Evolutionary conservation across 352 stramenopile species (phyloP), one percentile per base, ranked within the genome.

Genomic region (Pythium sp.): DNA sequence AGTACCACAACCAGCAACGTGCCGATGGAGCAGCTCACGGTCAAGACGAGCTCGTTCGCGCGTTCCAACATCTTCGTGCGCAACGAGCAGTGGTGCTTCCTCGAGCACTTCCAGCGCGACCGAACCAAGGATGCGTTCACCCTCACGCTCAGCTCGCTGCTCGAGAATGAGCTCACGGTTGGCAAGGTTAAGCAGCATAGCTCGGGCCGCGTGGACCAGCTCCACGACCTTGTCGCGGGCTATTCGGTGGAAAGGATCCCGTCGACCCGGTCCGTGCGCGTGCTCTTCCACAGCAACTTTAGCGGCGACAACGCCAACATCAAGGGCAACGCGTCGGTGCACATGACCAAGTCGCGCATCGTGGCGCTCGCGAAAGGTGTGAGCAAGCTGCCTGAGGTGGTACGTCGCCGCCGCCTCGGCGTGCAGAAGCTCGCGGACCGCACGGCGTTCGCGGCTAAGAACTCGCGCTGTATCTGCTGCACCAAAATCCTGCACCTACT

Each of bases 401-500:
- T 93, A 15, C 80, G 80, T 1, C 74, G 85, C 20, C 81, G 80
- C 0, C 81, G 85, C 7, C 79, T 93, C 34, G 82, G 81, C 22
- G 72, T 76, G 5, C 84, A 91, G 64, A 73, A 75, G 41, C 74
- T 92, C 2, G 76, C 83, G 0, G 73, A 91, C 67, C 73, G 66
- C 41, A 71, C 63, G n/a, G 57, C 77, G 0, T 77, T 90, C 56
- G 68, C 81, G 12, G 72, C 75, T 5, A 81, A 69, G 18, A 92
- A 90, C 71, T 69, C 72, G 5, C 75, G 72, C 30, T 92, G 84
- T 58, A 81, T 84, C 32, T 83, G 77, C 65, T 92, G 84, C 46
- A 79, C 76, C 12, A 84, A 81, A 64, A 79, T 71, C 22, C 66
- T 91, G 38, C 63, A 73, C 5, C 3, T 82, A 20, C 58, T 75